A percentile compares a stretch with the other conserved stretches of the same genome.
These are phyloP conservation scores for Aspergillus neotritici DNA, from an alignment of 2,329 filamentous ascomycete genomes.

Conservation along the genomic window DNA sequence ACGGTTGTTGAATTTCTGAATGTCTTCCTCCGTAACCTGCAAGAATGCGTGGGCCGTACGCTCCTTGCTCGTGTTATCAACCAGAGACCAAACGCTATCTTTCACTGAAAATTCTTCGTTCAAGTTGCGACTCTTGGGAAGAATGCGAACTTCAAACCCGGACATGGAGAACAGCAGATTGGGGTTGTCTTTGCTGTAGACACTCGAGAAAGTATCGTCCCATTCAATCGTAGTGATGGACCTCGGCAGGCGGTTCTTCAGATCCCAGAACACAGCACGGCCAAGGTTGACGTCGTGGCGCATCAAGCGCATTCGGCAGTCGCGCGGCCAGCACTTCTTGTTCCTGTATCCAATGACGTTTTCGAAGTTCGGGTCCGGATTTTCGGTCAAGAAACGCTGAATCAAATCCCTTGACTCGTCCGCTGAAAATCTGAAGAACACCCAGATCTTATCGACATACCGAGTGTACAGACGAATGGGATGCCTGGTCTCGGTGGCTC, in stretches of 20 bases:
- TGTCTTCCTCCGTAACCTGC: slow-evolving; percentile 95
- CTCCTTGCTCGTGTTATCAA: slow-evolving; percentile 95
- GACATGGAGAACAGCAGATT: slow-evolving; percentile 97
- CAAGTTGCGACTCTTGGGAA: slow-evolving; percentile 90
- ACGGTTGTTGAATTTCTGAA: slow-evolving; percentile 98
- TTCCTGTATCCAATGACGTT: slow-evolving; percentile 99
- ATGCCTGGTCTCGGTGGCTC: slow-evolving; percentile 84
- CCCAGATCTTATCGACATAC: slow-evolving; percentile 98
- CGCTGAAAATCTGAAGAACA: slow-evolving; percentile 87
- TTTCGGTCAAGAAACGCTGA: slow-evolving; percentile 94
- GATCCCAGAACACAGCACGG: slow-evolving; percentile 95
- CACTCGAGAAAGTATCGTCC: slow-evolving; percentile 97
- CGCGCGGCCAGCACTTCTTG: slow-evolving; percentile 98
- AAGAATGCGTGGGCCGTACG: slow-evolving; percentile 95
- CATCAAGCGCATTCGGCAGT: slow-evolving; percentile 97
- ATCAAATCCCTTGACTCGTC: slow-evolving; percentile 95
- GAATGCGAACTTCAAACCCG: slow-evolving; percentile 91
- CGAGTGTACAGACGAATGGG: slow-evolving; percentile 96
- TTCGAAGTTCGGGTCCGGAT: slow-evolving; percentile 97
- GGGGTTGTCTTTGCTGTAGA: slow-evolving; percentile 96
- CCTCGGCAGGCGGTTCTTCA: slow-evolving; percentile 92
- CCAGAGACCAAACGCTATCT: slow-evolving; percentile 96
- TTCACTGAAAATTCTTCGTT: slow-evolving; percentile 97
- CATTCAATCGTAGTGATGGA: slow-evolving; percentile 97
- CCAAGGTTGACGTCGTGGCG: slow-evolving; percentile 97